Base-by-base conservation (phyloP, 108 stramenopile species). In the Thalassiosira profunda region DNA sequence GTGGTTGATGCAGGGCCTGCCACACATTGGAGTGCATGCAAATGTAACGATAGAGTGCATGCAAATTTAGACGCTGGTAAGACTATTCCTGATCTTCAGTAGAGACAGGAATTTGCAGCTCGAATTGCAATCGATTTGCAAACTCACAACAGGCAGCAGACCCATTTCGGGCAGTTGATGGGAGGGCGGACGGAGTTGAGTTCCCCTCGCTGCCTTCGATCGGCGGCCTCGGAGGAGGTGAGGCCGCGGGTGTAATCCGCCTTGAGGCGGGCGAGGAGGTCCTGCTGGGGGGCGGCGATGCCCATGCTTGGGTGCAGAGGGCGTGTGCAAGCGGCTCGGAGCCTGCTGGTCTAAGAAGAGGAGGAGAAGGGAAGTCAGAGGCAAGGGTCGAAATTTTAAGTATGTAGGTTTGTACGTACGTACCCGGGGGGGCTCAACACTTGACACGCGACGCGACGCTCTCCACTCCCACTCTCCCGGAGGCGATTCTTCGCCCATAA, bases 161-260 rank as follows among this genome's bases (percentile, higher is more conserved):
- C 70, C 91, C 91, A 92, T 24, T 83, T 80, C 0, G 94, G 94
- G 54, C 91, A 92, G 41, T 92, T 78, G 31, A 91, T 62, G 3
- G 94, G 94, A 3, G 86, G 84, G 6, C 63, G 45, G 25, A 88
- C 81, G 43, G 64, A 76, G 58, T 87, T 94, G 70, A 82, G 80
- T 3, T 58, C 42, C 11, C 80, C 81, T 9, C 1, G 25, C 15
- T 86, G 74, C 10, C 90, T 73, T 40, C 87, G 81, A 25, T 64
- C 36, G 2, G 84, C 63, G 8, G 86, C 90, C 59, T 91, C 83
- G 24, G 87, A 81, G 1, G 83, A 72, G 1, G 87, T 74, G 46
- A 86, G 70, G 6, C 90, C 90, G 35, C 28, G 56, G 10, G 73
- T 45, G 21, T 62, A 48, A 48, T 79, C 57, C 15, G 73, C 73